A percentile compares a stretch with the other conserved stretches of the same genome.
Evolutionary conservation across 2,329 filamentous ascomycete species (phyloP).

Genomic region (Fusarium redolens): DNA sequence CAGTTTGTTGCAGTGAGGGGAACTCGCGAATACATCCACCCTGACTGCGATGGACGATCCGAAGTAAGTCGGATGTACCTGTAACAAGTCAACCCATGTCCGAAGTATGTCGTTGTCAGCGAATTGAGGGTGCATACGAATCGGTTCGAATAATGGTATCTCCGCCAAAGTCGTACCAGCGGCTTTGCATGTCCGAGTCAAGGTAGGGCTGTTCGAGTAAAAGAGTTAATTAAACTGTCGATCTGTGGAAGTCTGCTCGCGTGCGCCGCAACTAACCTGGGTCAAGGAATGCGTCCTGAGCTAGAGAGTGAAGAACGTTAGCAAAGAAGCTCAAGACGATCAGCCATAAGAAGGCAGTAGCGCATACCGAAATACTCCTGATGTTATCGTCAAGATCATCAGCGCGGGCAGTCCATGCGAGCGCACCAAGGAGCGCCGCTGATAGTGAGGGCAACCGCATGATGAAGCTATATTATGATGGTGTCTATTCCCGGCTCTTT

Average conservation of each 20-base stretch:
- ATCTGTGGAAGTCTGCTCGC: conserved; percentile 29
- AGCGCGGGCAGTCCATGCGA: conserved; percentile 63
- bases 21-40: conserved; percentile 94
- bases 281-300: conserved; percentile 87
- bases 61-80: conserved; percentile 94
- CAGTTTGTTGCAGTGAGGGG: conserved; percentile 98
- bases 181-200: conserved; percentile 96
- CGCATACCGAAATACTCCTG: conserved; percentile 63
- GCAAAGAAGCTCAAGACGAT: conserved; percentile 15
- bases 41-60: conserved; percentile 88
- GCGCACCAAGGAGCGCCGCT: conserved; percentile 61
- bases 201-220: conserved; percentile 80
- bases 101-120: conserved; percentile 14
- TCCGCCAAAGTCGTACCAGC: conserved; percentile 99
- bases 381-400: conserved; percentile 59
- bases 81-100: conserved; percentile 42
- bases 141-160: conserved; percentile 85
- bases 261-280: conserved; percentile 68
- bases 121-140: conserved; percentile 61
- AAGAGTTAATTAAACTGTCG: conserved; percentile 36
- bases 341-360: background rate
- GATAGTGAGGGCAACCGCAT: conserved; percentile 63
- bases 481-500: conserved; percentile 17
- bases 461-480: conserved; percentile 40
- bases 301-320: conserved; percentile 57